Percentiles rank a stretch among this genome's conserved stretches.
These are phyloP conservation scores for Pseudocohnilembus persalinus DNA, from an alignment of 169 alveolate genomes.

Conservation along the genomic window DNA sequence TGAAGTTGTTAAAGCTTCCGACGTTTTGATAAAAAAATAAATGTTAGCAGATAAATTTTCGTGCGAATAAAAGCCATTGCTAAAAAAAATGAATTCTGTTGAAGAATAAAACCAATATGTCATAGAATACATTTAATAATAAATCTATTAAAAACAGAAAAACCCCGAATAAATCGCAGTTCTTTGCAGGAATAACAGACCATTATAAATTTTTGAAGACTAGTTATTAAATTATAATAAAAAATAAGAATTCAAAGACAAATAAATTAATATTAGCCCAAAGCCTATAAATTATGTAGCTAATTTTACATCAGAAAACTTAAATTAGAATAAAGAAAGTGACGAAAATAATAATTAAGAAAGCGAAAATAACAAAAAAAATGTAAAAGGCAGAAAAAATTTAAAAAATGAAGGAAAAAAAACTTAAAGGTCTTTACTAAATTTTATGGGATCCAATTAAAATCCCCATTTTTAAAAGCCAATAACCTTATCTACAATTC, in stretches of 20 bases:
- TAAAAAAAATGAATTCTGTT: neutral
- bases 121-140: too few species aligned
- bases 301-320: too few species aligned
- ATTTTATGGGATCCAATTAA: neutral
- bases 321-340: neutral
- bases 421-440: neutral
- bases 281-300: too few species aligned
- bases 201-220: neutral
- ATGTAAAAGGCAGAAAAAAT: neutral
- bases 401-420: neutral
- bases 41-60: neutral
- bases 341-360: neutral
- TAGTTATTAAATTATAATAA: too few species aligned
- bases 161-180: neutral
- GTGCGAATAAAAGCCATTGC: neutral
- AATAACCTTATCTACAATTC: constrained; percentile 13
- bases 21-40: neutral
- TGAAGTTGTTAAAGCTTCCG: neutral
- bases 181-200: neutral
- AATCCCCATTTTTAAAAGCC: neutral
- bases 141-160: too few species aligned
- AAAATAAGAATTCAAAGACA: too few species aligned
- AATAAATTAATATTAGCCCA: too few species aligned
- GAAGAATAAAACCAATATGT: neutral
- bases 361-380: too few species aligned